These are phyloP conservation scores for Suillus ampliporus DNA, from an alignment of 768 basidiomycete genomes.

Conservation along the genomic window DNA sequence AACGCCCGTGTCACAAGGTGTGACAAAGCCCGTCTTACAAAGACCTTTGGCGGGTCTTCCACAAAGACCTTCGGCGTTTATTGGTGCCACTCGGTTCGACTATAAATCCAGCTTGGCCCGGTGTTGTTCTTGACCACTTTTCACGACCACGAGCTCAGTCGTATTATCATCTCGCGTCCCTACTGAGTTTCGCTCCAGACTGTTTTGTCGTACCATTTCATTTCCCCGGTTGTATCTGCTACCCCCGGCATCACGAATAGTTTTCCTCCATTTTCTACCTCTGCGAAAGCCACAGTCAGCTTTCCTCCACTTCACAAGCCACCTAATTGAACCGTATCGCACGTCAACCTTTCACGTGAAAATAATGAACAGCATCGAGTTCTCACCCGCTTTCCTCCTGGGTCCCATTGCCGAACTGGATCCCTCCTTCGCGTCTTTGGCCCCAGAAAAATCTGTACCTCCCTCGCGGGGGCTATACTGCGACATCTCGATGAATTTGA, in stretches of 20 bases:
- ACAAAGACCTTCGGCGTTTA: background rate
- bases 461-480: background rate
- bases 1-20: background rate
- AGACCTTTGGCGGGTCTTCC: background rate
- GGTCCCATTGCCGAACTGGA: background rate
- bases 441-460: background rate
- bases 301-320: background rate
- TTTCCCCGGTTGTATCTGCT: background rate
- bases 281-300: conserved; percentile 6
- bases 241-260: background rate
- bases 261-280: background rate
- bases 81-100: conserved; percentile 4
- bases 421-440: background rate
- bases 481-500: background rate
- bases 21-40: conserved; percentile 2
- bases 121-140: background rate
- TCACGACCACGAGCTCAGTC: background rate
- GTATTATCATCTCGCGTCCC: background rate
- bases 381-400: background rate
- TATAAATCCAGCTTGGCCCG: conserved; percentile 2
- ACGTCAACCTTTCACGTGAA: background rate
- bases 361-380: background rate
- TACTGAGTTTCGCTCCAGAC: background rate
- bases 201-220: background rate
- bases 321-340: background rate